These are phyloP conservation scores for Penicillium crystallinum DNA, from an alignment of 495 filamentous ascomycete species.

Conservation along the genomic window DNA sequence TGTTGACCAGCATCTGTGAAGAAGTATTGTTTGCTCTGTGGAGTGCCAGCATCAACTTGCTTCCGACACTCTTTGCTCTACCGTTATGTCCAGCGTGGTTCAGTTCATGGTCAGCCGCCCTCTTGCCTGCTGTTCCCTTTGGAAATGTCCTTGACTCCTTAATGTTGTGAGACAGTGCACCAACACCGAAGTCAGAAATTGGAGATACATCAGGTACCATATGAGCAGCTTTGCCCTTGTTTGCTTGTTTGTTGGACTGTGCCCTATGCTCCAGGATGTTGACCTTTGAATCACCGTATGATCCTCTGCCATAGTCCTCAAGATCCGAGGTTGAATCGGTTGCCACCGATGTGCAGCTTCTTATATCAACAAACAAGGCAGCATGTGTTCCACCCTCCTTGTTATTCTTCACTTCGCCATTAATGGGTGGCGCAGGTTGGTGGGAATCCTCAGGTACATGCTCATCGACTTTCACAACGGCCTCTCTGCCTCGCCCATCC, in stretches of 20 bases:
- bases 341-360: constrained; percentile 8
- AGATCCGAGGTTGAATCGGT: background rate
- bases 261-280: constrained; percentile 2
- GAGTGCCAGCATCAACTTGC: constrained; percentile 27
- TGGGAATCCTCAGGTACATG: background rate
- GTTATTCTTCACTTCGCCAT: background rate
- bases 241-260: background rate
- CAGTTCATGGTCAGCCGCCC: background rate
- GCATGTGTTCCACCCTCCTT: background rate
- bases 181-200: background rate
- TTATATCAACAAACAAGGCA: constrained; percentile 4
- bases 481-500: background rate
- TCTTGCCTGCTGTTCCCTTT: background rate
- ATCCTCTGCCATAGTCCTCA: background rate
- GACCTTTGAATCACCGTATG: background rate
- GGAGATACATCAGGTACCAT: background rate
- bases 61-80: constrained; percentile 24
- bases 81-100: constrained; percentile 2
- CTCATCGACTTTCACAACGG: background rate
- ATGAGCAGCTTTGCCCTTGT: background rate
- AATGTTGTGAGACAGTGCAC: background rate
- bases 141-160: background rate
- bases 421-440: background rate
- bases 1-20: background rate
- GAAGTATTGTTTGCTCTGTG: background rate